Conservation (phyloP, 2,329 filamentous ascomycete genomes). For the Capronia americana region DNA sequence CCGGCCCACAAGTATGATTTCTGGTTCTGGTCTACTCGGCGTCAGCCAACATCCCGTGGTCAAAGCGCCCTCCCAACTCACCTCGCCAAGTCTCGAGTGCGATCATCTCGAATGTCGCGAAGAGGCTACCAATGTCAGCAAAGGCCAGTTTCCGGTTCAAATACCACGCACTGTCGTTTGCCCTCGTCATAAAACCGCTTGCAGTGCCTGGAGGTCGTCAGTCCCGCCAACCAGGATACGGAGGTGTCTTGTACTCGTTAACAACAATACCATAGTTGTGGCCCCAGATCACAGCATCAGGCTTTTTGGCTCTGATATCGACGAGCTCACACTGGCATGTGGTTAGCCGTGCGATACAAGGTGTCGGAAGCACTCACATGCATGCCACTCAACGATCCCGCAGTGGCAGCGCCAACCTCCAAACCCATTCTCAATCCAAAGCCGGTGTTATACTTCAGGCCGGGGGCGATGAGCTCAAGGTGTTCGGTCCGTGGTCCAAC, state of each 20-base stretch:
- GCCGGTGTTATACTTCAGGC: constrained; percentile 50
- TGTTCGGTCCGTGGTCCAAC: constrained; percentile 49
- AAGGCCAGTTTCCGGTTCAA: neutral
- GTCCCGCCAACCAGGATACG: neutral
- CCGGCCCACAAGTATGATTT: constrained; percentile 47
- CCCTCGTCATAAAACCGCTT: constrained; percentile 51
- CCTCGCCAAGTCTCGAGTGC: constrained; percentile 49
- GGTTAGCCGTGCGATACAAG: neutral
- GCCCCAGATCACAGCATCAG: constrained; percentile 51
- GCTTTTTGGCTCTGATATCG: constrained; percentile 51
- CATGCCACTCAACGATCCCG: constrained; percentile 51
- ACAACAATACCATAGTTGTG: constrained; percentile 55
- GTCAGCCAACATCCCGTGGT: neutral
- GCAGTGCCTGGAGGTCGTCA: constrained; percentile 40
- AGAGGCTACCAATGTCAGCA: constrained; percentile 41
- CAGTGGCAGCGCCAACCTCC: constrained; percentile 50
- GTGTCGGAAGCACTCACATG: constrained; percentile 38
- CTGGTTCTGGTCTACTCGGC: constrained; percentile 46
- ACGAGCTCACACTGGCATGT: constrained; percentile 47
- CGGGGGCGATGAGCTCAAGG: constrained; percentile 51
- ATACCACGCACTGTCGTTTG: constrained; percentile 41
- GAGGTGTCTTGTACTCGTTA: constrained; percentile 39
- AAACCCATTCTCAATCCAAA: constrained; percentile 51
- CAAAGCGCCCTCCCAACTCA: constrained; percentile 3
- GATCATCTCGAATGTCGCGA: constrained; percentile 54